Base-by-base conservation (phyloP, 345 rosid species). In the Camelina neglecta region DNA sequence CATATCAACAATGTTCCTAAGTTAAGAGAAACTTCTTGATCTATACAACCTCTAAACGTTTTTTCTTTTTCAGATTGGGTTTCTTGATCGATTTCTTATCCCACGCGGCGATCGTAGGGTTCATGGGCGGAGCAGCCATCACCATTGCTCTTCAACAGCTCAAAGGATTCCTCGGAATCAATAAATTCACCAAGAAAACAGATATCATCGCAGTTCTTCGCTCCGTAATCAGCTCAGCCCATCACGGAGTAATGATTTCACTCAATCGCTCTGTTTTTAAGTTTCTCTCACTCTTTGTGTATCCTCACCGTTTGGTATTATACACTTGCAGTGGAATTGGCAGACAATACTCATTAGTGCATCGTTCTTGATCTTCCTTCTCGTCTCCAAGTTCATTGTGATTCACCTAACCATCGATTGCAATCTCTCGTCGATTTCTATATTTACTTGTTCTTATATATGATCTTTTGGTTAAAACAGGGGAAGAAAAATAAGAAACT, bases 61-160 rank as follows among this genome's bases (percentile, higher is more conserved):
- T 2, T 16, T 56, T 82, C 45, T 1, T 16, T 56, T 82, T 45
- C 66, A 93, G 98, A 84, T 77, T 93, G 84, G 97, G 97, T 15
- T 93, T 93, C 84, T 79, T 93, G 83, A 88, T 93, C 36, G 97
- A 93, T 84, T 91, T 93, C 83, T 85, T 93, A 38, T 93, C 98
- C 44, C 98, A 89, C 75, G 98, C 97, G 48, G 94, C 98, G 35
- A 67, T 93, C 21, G 98, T 93, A 47, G 98, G 97, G 33, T 93
- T 93, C 76, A 93, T 93, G 98, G 96, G 85, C 0, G 98, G 97
- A 74, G 93, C 98, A 64, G 98, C 97, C 65, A 84, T 91, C 56
- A 91, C 96, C 56, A 93, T 91, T 71, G 83, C 93, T 33, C 93
- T 93, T 54, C 98, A 91, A 76, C 98, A 93, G 79, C 97, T 91